These are phyloP conservation scores for Fonsecaea pugnacius DNA, from an alignment of 2,329 filamentous ascomycete species.

Conservation along the genomic window DNA sequence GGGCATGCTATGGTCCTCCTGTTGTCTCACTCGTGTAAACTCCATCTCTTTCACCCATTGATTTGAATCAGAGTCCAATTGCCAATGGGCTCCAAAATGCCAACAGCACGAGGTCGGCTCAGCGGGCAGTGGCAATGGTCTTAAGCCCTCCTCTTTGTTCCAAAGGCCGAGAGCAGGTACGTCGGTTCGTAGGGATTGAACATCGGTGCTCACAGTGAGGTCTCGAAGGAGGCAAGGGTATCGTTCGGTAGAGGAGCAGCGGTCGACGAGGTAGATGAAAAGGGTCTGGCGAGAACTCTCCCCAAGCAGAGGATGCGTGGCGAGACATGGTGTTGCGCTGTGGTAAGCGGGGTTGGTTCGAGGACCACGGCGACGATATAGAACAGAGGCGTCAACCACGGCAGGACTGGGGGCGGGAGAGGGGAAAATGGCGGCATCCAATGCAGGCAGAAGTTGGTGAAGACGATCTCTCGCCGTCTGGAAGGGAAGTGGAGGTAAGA, in stretches of 20 bases:
- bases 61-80: background rate
- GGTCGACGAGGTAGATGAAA: background rate
- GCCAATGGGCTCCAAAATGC: background rate
- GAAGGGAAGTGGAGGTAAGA: background rate
- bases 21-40: background rate
- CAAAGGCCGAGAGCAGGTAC: background rate
- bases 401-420: background rate
- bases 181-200: background rate
- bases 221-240: background rate
- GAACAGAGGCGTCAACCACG: background rate
- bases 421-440: background rate
- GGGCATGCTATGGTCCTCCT: background rate
- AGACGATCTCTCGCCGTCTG: background rate
- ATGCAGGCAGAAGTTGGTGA: background rate
- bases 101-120: background rate
- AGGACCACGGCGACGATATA: no score
- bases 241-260: background rate
- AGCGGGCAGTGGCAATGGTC: background rate
- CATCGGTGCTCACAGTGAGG: background rate
- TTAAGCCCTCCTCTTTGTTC: background rate
- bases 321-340: background rate
- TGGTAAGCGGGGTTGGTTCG: background rate
- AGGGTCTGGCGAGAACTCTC: background rate
- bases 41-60: background rate
- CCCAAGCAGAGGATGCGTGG: background rate